Evolutionary conservation across 805 yeast genomes (phyloP).

Genomic region (Metschnikowia vanudenii): DNA sequence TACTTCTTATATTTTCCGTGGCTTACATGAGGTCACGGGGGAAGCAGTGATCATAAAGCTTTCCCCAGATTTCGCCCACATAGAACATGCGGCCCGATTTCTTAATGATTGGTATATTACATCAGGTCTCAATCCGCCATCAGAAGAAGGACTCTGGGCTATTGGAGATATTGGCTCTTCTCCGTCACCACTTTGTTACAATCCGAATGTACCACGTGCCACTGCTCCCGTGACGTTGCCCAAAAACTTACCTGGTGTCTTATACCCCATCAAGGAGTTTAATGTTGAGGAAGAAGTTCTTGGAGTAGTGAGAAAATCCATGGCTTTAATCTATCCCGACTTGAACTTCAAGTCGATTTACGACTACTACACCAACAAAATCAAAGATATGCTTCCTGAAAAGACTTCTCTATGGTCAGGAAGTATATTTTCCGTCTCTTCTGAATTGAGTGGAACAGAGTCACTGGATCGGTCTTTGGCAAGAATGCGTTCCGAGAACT

Average conservation of each 20-base stretch:
- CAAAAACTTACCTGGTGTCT: slow-evolving; percentile 25
- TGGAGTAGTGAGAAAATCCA: slow-evolving; percentile 14
- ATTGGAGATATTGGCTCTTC: slow-evolving; percentile 9
- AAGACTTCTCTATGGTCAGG: slow-evolving; percentile 10
- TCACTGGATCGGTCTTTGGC: slow-evolving; percentile 10
- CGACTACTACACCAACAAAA: slow-evolving; percentile 14
- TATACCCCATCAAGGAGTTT: slow-evolving; percentile 27
- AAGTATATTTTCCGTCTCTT: slow-evolving; percentile 14
- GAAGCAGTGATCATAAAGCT: slow-evolving; percentile 23
- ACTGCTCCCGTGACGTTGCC: slow-evolving; percentile 28
- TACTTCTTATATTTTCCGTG: slow-evolving; percentile 21
- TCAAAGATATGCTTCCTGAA: slow-evolving; percentile 5
- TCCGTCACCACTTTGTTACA: slow-evolving; percentile 1
- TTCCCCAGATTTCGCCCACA: slow-evolving; percentile 25
- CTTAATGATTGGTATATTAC: slow-evolving; percentile 37
- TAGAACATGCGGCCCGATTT: slow-evolving; percentile 26
- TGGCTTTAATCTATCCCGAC: slow-evolving; percentile 25
- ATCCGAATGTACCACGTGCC: neutral
- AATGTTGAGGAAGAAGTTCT: slow-evolving; percentile 11
- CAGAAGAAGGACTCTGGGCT: slow-evolving; percentile 18
- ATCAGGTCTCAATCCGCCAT: slow-evolving; percentile 24
- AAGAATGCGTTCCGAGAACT: slow-evolving; percentile 10
- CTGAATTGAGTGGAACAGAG: slow-evolving; percentile 13
- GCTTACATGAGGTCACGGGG: slow-evolving; percentile 15
- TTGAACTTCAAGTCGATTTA: slow-evolving; percentile 18